Percentiles rank a stretch among this genome's conserved stretches.
Conservation (phyloP, 257 asterid species). For the Solanum chilense region DNA sequence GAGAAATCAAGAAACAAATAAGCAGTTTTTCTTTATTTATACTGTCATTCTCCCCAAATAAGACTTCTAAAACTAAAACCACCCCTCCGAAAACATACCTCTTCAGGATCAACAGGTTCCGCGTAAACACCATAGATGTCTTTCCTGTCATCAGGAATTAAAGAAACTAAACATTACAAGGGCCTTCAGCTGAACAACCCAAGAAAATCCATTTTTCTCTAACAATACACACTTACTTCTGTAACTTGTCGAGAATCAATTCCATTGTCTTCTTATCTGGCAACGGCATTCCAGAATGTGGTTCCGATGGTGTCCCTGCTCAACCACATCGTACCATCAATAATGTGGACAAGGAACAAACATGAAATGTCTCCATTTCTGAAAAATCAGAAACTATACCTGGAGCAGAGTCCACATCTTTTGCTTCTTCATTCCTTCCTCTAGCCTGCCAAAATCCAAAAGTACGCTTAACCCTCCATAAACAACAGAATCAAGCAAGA, state of each 20-base stretch:
- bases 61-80: not conserved
- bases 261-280: conserved; percentile 84
- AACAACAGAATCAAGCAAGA: not conserved
- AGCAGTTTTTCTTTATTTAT: not conserved
- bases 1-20: not conserved
- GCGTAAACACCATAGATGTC: conserved; percentile 93
- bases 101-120: conserved; percentile 98
- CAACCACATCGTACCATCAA: not conserved
- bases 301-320: conserved; percentile 57
- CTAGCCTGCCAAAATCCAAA: conserved; percentile 54
- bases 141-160: conserved; percentile 57
- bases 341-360: not conserved
- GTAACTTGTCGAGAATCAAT: conserved; percentile 84
- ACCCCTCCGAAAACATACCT: conserved; percentile 34
- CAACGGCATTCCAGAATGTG: conserved; percentile 32
- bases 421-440: conserved; percentile 34
- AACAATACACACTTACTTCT: conserved; percentile 49
- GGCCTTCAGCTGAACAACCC: not conserved
- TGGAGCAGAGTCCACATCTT: conserved; percentile 48
- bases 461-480: conserved; percentile 9
- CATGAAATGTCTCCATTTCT: not conserved
- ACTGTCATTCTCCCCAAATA: not conserved
- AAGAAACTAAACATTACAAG: conserved; percentile 14
- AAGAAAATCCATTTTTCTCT: not conserved
- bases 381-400: conserved; percentile 26